Evolutionary conservation across 495 filamentous ascomycete genomes (phyloP).

Genomic region (Daldinia loculata): DNA sequence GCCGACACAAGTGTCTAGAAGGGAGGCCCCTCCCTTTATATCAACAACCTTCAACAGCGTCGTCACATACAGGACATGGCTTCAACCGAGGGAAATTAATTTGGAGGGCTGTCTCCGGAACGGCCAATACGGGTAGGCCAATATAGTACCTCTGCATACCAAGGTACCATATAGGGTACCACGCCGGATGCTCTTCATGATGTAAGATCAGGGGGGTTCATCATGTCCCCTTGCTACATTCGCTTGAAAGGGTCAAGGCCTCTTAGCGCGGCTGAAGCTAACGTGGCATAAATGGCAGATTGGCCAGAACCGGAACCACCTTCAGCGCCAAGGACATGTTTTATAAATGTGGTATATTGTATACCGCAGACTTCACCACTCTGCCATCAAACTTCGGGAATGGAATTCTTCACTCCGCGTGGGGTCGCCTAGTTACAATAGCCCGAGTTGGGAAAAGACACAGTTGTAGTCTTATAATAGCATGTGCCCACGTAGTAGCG

Average conservation of each 20-base stretch:
- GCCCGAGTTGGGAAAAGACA: constrained; percentile 28
- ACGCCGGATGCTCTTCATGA: constrained; percentile 20
- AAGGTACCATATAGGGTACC: constrained; percentile 15
- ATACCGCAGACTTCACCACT: neutral
- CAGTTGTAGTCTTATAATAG: constrained; percentile 24
- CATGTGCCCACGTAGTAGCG: constrained; percentile 32
- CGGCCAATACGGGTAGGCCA: constrained; percentile 29
- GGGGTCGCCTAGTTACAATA: constrained; percentile 17
- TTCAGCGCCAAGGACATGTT: constrained; percentile 16
- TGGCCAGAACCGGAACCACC: constrained; percentile 11
- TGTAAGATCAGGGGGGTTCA: constrained; percentile 27
- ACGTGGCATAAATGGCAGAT: constrained; percentile 33
- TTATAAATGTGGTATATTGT: constrained; percentile 6
- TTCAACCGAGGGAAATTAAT: constrained; percentile 41
- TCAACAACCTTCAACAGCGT: constrained; percentile 16
- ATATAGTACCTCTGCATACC: constrained; percentile 19
- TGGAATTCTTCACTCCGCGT: constrained; percentile 40
- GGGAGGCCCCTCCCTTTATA: constrained; percentile 26
- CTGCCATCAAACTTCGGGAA: constrained; percentile 24
- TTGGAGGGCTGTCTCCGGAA: constrained; percentile 36
- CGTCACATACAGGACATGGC: constrained; percentile 26
- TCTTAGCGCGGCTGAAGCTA: constrained; percentile 35
- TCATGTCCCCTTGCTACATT: constrained; percentile 26
- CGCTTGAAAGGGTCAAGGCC: constrained; percentile 15
- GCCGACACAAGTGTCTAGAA: constrained; percentile 17